These are phyloP conservation scores for Cytospora leucostoma DNA, from an alignment of 2,329 filamentous ascomycete species.

Conservation along the genomic window DNA sequence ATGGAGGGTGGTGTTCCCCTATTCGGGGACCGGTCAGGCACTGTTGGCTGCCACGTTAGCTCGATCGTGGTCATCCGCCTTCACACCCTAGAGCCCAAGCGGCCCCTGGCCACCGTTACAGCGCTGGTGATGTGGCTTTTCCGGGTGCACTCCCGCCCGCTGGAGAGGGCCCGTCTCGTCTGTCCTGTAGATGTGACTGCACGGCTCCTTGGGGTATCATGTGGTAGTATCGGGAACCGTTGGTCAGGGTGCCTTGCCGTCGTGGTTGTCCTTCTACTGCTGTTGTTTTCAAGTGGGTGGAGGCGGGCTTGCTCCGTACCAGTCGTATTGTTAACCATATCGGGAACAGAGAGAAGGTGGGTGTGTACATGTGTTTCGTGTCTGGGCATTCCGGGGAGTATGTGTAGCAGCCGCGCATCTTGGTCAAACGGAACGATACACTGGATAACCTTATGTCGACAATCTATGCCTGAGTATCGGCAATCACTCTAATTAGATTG, in stretches of 20 bases:
- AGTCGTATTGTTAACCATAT: neutral
- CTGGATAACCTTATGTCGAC: neutral
- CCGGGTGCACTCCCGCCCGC: neutral
- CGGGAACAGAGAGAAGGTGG: neutral
- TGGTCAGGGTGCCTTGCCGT: neutral
- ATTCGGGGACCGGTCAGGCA: conserved; percentile 19
- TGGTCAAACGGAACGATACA: neutral
- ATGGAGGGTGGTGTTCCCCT: conserved; percentile 18
- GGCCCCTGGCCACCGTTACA: conserved; percentile 10
- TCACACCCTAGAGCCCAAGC: conserved; percentile 1
- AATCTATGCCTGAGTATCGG: neutral
- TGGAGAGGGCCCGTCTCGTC: neutral
- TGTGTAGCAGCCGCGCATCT: neutral
- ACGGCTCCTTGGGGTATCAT: neutral
- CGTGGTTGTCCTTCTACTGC: neutral
- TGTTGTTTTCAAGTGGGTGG: neutral
- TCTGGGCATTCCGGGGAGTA: neutral
- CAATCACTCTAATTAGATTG: neutral
- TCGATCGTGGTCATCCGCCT: conserved; percentile 11
- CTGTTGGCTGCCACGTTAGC: neutral
- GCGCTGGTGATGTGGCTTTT: neutral
- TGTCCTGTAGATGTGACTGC: neutral
- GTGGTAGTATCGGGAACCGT: neutral
- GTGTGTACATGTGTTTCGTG: neutral
- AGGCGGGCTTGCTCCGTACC: neutral